A percentile compares a stretch with the other conserved stretches of the same genome.
These are phyloP conservation scores for Cordyceps cicadae DNA, from an alignment of 2,329 filamentous ascomycete genomes.

Conservation along the genomic window DNA sequence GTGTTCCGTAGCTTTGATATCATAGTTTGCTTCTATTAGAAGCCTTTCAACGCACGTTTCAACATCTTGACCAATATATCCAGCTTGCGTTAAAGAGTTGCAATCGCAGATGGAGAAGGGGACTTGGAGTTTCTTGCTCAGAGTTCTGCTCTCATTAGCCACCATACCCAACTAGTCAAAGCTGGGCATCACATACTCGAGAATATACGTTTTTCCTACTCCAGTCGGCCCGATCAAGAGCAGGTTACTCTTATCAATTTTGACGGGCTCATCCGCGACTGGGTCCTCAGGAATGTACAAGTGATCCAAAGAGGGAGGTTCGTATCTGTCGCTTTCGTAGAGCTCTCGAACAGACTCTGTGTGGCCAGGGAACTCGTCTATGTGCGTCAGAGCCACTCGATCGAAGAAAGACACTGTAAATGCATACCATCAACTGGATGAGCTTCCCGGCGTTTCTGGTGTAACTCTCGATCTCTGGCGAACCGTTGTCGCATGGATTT, in stretches of 20 bases:
- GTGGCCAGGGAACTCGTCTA: conserved; percentile 50
- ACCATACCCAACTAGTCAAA: neutral
- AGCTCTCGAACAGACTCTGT: conserved; percentile 37
- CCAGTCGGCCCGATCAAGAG: conserved; percentile 86
- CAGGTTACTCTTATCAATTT: conserved; percentile 93
- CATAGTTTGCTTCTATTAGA: conserved; percentile 83
- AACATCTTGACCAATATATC: conserved; percentile 97
- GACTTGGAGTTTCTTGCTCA: conserved; percentile 87
- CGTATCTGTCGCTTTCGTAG: conserved; percentile 25
- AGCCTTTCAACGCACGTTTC: conserved; percentile 89
- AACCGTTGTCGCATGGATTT: conserved; percentile 64
- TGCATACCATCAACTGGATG: conserved; percentile 72
- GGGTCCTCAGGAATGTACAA: conserved; percentile 43
- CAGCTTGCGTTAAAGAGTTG: conserved; percentile 90
- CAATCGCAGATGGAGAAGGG: conserved; percentile 95
- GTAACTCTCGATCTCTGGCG: conserved; percentile 55
- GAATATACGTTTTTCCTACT: conserved; percentile 93
- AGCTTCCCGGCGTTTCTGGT: conserved; percentile 46
- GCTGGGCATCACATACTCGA: conserved; percentile 43
- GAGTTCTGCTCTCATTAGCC: conserved; percentile 52
- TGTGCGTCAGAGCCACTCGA: neutral
- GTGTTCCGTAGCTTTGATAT: conserved; percentile 73
- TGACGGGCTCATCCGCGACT: conserved; percentile 42
- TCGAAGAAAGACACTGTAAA: neutral
- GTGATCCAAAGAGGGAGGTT: conserved; percentile 29